Evolutionary conservation across 164 flowering plant species (phyloP).

Genomic region (Cinnamomum chago): DNA sequence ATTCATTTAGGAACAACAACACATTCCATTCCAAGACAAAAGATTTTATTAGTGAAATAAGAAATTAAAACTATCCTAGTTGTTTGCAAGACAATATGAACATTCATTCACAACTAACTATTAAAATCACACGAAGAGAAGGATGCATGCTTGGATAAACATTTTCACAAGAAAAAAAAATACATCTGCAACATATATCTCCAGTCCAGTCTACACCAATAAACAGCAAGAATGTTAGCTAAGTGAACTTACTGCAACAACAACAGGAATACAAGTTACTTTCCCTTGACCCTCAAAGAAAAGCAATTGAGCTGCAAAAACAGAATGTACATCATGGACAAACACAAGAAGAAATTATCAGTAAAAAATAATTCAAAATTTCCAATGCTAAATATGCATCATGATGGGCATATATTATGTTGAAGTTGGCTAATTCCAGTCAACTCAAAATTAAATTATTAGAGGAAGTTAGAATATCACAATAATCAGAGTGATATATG

Average conservation of each 20-base stretch:
- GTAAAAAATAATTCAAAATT: background rate
- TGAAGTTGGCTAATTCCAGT: background rate
- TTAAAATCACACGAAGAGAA: background rate
- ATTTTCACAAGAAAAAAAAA: no score
- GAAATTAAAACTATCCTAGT: background rate
- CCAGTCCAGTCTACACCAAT: background rate
- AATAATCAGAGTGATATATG: no score
- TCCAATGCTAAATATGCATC: background rate
- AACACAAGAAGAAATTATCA: background rate
- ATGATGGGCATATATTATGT: background rate
- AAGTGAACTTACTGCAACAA: conserved; percentile 75
- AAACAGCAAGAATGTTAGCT: background rate
- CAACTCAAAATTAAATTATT: background rate
- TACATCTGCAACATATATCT: no score
- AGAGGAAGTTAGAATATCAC: no score
- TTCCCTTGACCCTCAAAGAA: conserved; percentile 45
- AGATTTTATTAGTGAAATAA: background rate
- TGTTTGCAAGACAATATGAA: background rate
- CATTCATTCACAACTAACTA: background rate
- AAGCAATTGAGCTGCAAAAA: conserved; percentile 80
- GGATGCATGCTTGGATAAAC: background rate
- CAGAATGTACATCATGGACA: background rate
- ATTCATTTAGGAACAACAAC: background rate
- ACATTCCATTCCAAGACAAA: background rate
- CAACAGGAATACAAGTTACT: conserved; percentile 61